phyloP scores from a whole-genome alignment of 768 basidiomycete species.

The Amanita muscaria region DNA sequence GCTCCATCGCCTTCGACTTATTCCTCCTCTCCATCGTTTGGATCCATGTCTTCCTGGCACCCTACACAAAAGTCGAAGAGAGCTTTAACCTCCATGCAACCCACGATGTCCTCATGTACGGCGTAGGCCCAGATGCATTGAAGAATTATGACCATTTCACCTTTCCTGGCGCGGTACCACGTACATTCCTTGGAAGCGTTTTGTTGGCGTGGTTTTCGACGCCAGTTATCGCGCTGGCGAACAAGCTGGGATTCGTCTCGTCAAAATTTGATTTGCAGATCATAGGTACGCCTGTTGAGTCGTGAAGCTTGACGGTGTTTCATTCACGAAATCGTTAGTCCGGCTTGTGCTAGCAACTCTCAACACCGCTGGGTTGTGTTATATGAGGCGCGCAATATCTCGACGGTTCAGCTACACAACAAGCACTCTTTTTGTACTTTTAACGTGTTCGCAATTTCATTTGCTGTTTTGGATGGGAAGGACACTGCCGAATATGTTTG shows the following conservation, averaged over 20 bases:
- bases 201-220: slow-evolving; percentile 50
- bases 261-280: slow-evolving; percentile 67
- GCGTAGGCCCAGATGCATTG: slow-evolving; percentile 25
- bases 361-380: slow-evolving; percentile 54
- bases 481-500: slow-evolving; percentile 93
- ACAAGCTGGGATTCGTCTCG: slow-evolving; percentile 31
- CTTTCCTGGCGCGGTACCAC: slow-evolving; percentile 84
- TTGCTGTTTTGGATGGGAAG: slow-evolving; percentile 89
- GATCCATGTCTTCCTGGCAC: slow-evolving; percentile 67
- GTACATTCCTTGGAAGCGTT: slow-evolving; percentile 78
- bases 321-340: slow-evolving; percentile 32
- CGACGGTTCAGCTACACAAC: slow-evolving; percentile 55
- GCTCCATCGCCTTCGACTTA: slow-evolving; percentile 29
- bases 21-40: slow-evolving; percentile 44
- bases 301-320: neutral
- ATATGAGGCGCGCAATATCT: slow-evolving; percentile 54
- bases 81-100: slow-evolving; percentile 90
- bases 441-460: slow-evolving; percentile 86
- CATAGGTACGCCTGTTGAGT: slow-evolving; percentile 38
- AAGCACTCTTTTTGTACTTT: slow-evolving; percentile 49
- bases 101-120: slow-evolving; percentile 82
- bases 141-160: slow-evolving; percentile 80
- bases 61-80: slow-evolving; percentile 96
- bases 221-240: slow-evolving; percentile 38
- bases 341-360: slow-evolving; percentile 61